Base-by-base conservation (phyloP, 1,139 yeast species). In the Arxiozyma slooffiae region DNA sequence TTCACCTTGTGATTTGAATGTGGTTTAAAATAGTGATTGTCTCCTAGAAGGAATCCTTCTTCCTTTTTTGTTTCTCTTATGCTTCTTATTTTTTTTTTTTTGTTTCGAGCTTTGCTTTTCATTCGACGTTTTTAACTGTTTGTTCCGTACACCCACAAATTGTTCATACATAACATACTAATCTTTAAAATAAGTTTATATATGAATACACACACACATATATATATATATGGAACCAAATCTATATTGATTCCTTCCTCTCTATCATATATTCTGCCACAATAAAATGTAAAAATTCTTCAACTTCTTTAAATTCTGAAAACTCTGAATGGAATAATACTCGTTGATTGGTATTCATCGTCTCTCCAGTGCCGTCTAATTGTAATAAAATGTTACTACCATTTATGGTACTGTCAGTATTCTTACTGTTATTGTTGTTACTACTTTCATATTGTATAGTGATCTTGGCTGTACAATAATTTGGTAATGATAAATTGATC, bases 221-320 rank as follows among this genome's bases (percentile, higher is more conserved):
- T 23, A 30, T 26, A 17, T 18, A 41, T 26, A n/a, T 8, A 38
- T 20, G 22, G 14, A n/a, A 20, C 7, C 18, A 22, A 3, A 21
- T 14, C 34, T 21, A 2, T 40, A 21, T 7, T 18, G 18, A 7
- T 41, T 41, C 20, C 3, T 11, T 30, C 14, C 36, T 30, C 3
- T n/a, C 34, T 6, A 17, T 17, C 44, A 55, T 52, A 50, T 60
- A 64, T 50, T 63, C 67, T 39, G 54, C 53, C 21, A 64, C 59
- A 26, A 65, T 57, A 48, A 65, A 66, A 51, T 63, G 62, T 44
- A 65, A 51, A 46, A 64, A 64, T 41, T 66, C 69, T 52, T 66
- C 69, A 17, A 64, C 53, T 47, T 64, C 68, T 48, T 64, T 64
- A 46, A 65, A 63, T 46, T 66, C 67, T 0, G 67, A 53, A 48